Evolutionary conservation across 1,139 yeast genomes (phyloP).

Genomic region (Blastobotrys petasosporus): DNA sequence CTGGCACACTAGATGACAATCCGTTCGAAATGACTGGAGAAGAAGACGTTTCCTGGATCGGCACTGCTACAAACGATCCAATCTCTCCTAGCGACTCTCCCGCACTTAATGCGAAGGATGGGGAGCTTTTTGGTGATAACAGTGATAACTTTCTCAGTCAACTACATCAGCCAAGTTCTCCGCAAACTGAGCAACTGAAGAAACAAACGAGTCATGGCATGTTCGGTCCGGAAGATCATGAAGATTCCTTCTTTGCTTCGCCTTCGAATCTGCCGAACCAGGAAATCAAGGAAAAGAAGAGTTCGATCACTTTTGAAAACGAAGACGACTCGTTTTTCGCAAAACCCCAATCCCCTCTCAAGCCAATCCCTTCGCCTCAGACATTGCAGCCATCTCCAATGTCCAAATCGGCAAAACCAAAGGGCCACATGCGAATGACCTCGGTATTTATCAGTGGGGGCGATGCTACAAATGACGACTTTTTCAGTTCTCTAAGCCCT

Average conservation of each 20-base stretch:
- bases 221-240: too few species aligned
- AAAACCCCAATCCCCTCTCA: too few species aligned
- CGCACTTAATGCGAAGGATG: neutral
- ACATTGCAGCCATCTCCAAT: too few species aligned
- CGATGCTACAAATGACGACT: constrained; percentile 17
- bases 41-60: constrained; percentile 10
- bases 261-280: too few species aligned
- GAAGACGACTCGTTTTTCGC: too few species aligned
- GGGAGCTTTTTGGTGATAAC: neutral
- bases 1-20: constrained; percentile 8
- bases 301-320: too few species aligned
- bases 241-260: too few species aligned
- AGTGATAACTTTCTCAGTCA: constrained; percentile 10
- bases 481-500: constrained; percentile 16
- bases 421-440: constrained; percentile 18
- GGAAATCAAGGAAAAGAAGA: too few species aligned
- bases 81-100: neutral
- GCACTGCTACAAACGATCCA: constrained; percentile 3
- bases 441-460: constrained; percentile 20
- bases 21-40: constrained; percentile 15
- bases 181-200: too few species aligned
- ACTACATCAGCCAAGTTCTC: too few species aligned
- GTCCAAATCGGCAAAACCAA: neutral
- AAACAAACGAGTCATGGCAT: too few species aligned
- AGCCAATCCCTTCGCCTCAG: too few species aligned